These are phyloP conservation scores for Peziza echinospora DNA, from an alignment of 495 filamentous ascomycete genomes.

Conservation along the genomic window DNA sequence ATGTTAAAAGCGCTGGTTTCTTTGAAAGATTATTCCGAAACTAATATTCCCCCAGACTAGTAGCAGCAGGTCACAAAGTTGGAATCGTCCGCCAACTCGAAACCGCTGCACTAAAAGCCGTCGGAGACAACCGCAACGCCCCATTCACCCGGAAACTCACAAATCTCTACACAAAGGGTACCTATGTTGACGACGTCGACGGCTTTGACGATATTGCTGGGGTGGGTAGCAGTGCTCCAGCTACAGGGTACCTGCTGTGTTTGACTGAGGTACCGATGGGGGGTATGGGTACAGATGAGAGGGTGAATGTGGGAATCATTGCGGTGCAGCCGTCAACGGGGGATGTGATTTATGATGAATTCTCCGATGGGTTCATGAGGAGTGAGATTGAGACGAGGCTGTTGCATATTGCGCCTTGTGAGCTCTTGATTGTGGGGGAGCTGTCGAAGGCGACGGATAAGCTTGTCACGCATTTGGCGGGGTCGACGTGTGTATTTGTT, in stretches of 20 bases:
- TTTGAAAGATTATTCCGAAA: no score
- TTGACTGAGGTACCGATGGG: conserved; percentile 75
- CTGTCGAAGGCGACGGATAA: conserved; percentile 87
- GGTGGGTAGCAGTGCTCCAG: conserved; percentile 29
- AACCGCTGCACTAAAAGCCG: conserved; percentile 93
- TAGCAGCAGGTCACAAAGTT: conserved; percentile 84
- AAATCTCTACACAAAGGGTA: conserved; percentile 95
- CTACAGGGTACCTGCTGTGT: conserved; percentile 80
- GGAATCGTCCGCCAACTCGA: conserved; percentile 92
- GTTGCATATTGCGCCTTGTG: conserved; percentile 86
- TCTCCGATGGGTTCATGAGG: conserved; percentile 96
- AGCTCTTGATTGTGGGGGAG: conserved; percentile 86
- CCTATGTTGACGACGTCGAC: conserved; percentile 88
- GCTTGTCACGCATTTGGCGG: conserved; percentile 70
- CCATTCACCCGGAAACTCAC: conserved; percentile 86
- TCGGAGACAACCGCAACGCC: conserved; percentile 80
- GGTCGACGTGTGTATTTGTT: conserved; percentile 32
- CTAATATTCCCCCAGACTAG: no score
- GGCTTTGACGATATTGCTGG: conserved; percentile 36
- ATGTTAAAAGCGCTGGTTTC: no score
- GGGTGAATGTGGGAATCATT: conserved; percentile 75
- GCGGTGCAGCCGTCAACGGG: conserved; percentile 92
- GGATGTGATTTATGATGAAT: conserved; percentile 89
- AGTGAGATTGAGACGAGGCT: conserved; percentile 87
- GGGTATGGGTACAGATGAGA: conserved; percentile 78